Conservation (phyloP, 441 rosid genomes). For the Croton laevigatus region DNA sequence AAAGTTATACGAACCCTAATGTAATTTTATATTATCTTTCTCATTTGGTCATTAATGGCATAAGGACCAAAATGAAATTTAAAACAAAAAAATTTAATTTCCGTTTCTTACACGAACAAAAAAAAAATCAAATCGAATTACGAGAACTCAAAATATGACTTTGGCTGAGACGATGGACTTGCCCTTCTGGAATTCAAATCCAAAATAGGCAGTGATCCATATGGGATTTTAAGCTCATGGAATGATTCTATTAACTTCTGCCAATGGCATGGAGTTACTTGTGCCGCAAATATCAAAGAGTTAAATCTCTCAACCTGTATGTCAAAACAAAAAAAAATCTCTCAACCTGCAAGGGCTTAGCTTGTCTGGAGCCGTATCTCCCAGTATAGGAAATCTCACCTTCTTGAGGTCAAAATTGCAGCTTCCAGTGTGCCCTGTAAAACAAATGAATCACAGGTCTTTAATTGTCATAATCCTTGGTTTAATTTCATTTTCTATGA, state of each 20-base stretch:
- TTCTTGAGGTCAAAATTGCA: constrained; percentile 11
- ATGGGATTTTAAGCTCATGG: constrained; percentile 13
- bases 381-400: constrained; percentile 15
- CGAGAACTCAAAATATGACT: too few relatives aligned
- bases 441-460: not conserved
- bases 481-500: not conserved
- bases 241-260: constrained; percentile 19
- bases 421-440: not conserved
- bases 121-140: too few relatives aligned
- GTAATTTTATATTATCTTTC: too few relatives aligned
- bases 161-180: constrained; percentile 15
- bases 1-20: too few relatives aligned
- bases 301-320: constrained; percentile 8
- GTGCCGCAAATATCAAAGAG: not conserved
- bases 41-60: too few relatives aligned
- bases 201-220: constrained; percentile 7
- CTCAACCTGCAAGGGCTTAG: not conserved
- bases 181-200: constrained; percentile 17
- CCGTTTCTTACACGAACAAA: too few relatives aligned
- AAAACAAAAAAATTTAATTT: too few relatives aligned
- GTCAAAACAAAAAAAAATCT: not conserved
- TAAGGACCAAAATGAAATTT: too few relatives aligned
- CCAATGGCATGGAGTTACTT: not conserved
- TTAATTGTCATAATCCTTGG: not conserved
- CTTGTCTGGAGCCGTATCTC: constrained; percentile 8